phyloP scores from a whole-genome alignment of 768 basidiomycete genomes.

The Mycena latifolia region DNA sequence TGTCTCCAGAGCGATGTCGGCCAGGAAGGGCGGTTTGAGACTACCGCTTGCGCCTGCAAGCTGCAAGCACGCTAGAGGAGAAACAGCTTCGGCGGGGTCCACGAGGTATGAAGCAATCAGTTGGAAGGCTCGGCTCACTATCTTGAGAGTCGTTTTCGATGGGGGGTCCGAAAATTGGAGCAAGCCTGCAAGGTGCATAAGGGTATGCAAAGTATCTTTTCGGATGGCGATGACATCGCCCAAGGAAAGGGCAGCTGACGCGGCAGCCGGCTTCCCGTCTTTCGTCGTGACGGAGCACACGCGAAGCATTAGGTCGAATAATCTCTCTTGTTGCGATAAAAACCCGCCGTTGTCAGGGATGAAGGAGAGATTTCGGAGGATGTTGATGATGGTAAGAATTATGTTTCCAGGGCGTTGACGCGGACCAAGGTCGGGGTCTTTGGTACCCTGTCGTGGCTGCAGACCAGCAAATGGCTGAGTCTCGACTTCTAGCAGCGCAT shows the following conservation, averaged over 20 bases:
- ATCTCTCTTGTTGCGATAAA: conserved; percentile 72
- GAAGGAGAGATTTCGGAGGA: conserved; percentile 90
- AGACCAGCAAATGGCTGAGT: conserved; percentile 72
- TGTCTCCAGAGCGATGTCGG: conserved; percentile 86
- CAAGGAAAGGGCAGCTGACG: conserved; percentile 73
- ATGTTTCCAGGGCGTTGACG: conserved; percentile 77
- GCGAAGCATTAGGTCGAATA: conserved; percentile 77
- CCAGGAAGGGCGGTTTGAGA: conserved; percentile 67
- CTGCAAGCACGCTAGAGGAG: conserved; percentile 72
- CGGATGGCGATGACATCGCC: conserved; percentile 79
- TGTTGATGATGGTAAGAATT: conserved; percentile 77
- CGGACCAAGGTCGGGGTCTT: conserved; percentile 65
- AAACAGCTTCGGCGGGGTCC: conserved; percentile 74
- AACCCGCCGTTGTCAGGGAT: conserved; percentile 77
- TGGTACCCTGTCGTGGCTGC: conserved; percentile 59
- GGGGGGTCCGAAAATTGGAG: conserved; percentile 63
- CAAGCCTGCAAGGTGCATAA: conserved; percentile 69
- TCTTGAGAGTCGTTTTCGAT: conserved; percentile 57
- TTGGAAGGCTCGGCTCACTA: conserved; percentile 70
- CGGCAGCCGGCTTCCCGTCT: conserved; percentile 53
- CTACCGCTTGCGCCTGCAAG: conserved; percentile 57
- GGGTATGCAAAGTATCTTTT: conserved; percentile 79
- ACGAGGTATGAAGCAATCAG: conserved; percentile 82
- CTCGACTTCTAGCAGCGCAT: conserved; percentile 68
- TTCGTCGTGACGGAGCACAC: conserved; percentile 65